Evolutionary conservation across 768 basidiomycete genomes (phyloP), one percentile per base, ranked within the genome.

Genomic region (Pisolithus sp.): DNA sequence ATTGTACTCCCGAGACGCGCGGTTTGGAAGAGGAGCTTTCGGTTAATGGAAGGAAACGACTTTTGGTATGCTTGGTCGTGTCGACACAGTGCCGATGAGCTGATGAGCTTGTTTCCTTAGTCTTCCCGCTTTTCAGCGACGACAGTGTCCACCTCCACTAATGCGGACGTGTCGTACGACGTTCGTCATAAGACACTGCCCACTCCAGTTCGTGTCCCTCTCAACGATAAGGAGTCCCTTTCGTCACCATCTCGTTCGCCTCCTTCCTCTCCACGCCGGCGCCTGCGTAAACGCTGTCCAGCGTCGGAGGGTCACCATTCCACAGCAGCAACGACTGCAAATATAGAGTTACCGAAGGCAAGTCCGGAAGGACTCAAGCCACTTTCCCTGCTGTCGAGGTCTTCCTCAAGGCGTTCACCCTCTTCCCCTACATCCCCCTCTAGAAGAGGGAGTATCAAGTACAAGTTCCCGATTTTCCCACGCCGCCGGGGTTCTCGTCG

Each of bases 121-220:
- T 57, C 42, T 40, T 71, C 70, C 8, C 70, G 66, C 17, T 72
- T 72, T 50, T 71, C 70, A 28, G 57, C 58, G 23, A 67, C 69
- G 30, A 71, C 69, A 5, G 64, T 61, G 0, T 64, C 71, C 5
- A 69, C 69, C 2, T 71, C 69, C 31, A 58, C 64, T 42, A 62
- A 62, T 40, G 51, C 69, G 17, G 60, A 65, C 6, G 53, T 58
- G 12, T 10, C 52, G 9, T 38, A 20, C 18, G 23, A 49, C 3
- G 20, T 43, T 8, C 62, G 51, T 9, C 53, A 40, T 42, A 39
- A 13, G 10, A 47, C 38, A 4, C 9, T 30, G 34, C 26, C 37
- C 36, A 42, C 23, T 43, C 30, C 1, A 47, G 51, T 45, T 20
- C 13, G 53, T 4, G 38, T 50, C 15, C 39, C 13, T 31, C 20